Conservation (phyloP, 1,284 basidiomycete species). For the Trichosporon ovoides region DNA sequence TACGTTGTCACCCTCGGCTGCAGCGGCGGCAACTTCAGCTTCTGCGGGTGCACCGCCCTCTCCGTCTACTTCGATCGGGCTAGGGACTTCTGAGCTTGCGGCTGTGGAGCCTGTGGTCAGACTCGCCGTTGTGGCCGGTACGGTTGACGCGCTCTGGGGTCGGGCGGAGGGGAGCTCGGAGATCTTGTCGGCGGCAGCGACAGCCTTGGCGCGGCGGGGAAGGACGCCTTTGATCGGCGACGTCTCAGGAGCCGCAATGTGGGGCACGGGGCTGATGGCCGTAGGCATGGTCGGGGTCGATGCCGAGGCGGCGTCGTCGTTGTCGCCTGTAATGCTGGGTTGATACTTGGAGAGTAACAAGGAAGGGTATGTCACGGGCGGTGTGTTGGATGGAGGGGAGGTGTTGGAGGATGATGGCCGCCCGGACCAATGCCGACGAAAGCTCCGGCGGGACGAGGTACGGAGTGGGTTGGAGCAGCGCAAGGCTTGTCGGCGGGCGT, state of each 20-base stretch:
- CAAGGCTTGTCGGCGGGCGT: too few relatives aligned
- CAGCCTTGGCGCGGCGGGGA: slow-evolving; percentile 7
- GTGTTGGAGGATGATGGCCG: too few relatives aligned
- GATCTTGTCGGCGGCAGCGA: neutral
- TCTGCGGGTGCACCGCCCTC: neutral
- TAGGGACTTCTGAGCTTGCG: slow-evolving; percentile 17
- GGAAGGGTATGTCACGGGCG: too few relatives aligned
- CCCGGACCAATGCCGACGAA: too few relatives aligned
- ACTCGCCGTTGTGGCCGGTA: slow-evolving; percentile 12
- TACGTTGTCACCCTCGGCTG: neutral
- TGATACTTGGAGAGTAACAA: neutral
- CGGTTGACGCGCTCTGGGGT: slow-evolving; percentile 10
- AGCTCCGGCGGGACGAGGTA: too few relatives aligned
- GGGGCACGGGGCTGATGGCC: neutral
- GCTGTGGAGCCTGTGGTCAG: slow-evolving; percentile 20
- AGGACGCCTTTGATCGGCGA: slow-evolving; percentile 10
- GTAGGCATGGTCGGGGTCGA: slow-evolving; percentile 4
- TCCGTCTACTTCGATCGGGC: slow-evolving; percentile 7
- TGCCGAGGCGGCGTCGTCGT: neutral
- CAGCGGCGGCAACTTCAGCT: too few relatives aligned
- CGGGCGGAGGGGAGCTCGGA: neutral
- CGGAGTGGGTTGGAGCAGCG: neutral
- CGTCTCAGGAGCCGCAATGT: neutral
- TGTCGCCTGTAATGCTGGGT: neutral
- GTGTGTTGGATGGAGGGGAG: too few relatives aligned